Evolutionary conservation across 2,329 filamentous ascomycete genomes (phyloP).

Genomic region (Fusarium bulbicola): DNA sequence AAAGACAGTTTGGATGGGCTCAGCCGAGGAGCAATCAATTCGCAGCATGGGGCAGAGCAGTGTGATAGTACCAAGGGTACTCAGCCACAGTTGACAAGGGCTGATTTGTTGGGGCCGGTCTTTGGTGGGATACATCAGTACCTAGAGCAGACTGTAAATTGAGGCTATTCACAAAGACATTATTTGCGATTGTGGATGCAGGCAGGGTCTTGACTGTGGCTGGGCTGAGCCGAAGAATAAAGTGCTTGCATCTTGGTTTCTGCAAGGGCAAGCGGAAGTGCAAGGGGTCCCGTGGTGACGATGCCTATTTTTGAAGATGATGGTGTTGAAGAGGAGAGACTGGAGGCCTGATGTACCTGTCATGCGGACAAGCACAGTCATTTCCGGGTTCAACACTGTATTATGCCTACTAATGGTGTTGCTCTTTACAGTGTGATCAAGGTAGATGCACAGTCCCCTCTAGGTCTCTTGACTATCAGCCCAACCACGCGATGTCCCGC

Average conservation of each 20-base stretch:
- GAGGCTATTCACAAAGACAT: conserved; percentile 19
- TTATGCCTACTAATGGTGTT: fast-evolving
- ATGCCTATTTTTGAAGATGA: conserved; percentile 21
- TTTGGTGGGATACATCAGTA: neutral
- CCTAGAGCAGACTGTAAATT: neutral
- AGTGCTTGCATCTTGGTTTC: conserved; percentile 13
- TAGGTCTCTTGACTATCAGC: conserved; percentile 35
- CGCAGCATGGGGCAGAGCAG: conserved; percentile 29
- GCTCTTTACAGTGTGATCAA: fast-evolving
- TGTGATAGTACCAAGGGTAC: conserved; percentile 2
- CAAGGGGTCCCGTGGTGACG: conserved; percentile 36
- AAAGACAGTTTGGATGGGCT: conserved; percentile 30
- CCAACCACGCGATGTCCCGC: conserved; percentile 31
- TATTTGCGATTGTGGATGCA: neutral
- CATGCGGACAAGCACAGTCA: conserved; percentile 14
- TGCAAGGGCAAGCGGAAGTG: conserved; percentile 20
- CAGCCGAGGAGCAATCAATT: conserved; percentile 25
- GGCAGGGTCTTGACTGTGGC: neutral
- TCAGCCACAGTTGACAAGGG: neutral
- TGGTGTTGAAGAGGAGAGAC: conserved; percentile 21
- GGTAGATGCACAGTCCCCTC: neutral
- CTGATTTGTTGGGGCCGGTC: neutral
- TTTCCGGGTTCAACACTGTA: neutral
- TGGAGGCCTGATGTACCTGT: conserved; percentile 25
- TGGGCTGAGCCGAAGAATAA: conserved; percentile 20